Base-by-base conservation (phyloP, 495 filamentous ascomycete genomes). In the Parmelia sp. region DNA sequence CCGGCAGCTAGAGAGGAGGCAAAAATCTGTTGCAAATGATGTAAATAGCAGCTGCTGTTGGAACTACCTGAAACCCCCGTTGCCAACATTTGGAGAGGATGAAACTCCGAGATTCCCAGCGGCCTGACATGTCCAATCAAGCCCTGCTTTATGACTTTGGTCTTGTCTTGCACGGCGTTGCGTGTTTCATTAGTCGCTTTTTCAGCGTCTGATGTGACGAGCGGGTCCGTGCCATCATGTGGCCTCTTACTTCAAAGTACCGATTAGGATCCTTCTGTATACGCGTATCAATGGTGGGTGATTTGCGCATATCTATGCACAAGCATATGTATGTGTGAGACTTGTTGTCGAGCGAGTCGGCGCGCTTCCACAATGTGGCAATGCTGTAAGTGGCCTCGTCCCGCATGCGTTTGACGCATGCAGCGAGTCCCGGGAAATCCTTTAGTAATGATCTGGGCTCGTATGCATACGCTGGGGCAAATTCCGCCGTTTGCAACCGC, bases 121-220 rank as follows among this genome's bases (percentile, higher is more conserved):
- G 15, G 51, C 51, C 29, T 21, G 6, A 17, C 19, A 0, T 33
- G 51, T 21, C 51, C 51, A 55, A 55, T 55, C 31, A 25, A 55
- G 51, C 29, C 51, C 21, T 55, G 27, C 35, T 10, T 10, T 10
- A 10, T 4, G n/a, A 12, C 27, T 15, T 33, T 15, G 8, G 0
- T 17, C 3, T 33, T 10, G 12, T 5, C 35, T 33, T 1, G 7
- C 0, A 55, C 29, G 29, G 51, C 51, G 29, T 33, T 55, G 51
- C 51, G 0, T 55, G 51, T 55, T 55, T 55, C 51, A 55, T 55
- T 55, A 55, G 51, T 55, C 51, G 51, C 27, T 55, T 33, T 6
- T 33, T 35, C 51, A 33, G 51, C 51, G 51, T 33, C 51, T 33
- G 51, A 33, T 55, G 51, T 23, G 51, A 55, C 51, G 51, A 55